A percentile compares a stretch with the other conserved stretches of the same genome.
phyloP scores from a whole-genome alignment of 352 stramenopile genomes.

The Phytopythium delawarense region DNA sequence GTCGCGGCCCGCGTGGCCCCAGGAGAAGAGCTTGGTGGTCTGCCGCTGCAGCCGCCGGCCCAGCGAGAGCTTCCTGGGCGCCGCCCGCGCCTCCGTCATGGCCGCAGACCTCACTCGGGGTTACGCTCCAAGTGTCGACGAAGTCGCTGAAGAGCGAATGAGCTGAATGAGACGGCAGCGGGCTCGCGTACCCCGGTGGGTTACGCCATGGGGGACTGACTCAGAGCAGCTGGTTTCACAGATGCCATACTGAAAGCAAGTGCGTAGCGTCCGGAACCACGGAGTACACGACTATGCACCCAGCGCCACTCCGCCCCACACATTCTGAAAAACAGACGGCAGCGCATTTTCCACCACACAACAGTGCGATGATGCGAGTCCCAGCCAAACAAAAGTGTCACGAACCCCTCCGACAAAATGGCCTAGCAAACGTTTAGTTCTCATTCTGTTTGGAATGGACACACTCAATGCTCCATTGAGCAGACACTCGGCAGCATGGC shows the following conservation, averaged over 20 bases:
- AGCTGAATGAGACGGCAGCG: neutral
- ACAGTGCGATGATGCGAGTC: no score
- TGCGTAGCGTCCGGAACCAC: neutral
- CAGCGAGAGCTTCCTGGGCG: constrained; percentile 2
- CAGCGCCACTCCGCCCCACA: neutral
- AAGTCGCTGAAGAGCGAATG: neutral
- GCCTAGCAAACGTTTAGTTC: no score
- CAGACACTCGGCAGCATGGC: no score
- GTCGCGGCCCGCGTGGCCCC: constrained; percentile 7
- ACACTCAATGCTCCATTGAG: no score
- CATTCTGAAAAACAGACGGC: neutral
- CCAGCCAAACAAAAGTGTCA: no score
- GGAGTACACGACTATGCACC: neutral
- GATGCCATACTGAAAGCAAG: neutral
- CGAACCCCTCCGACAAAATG: no score
- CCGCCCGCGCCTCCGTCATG: neutral
- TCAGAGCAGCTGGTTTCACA: neutral
- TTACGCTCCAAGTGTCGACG: neutral
- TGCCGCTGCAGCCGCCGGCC: constrained; percentile 19
- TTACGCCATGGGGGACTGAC: no score
- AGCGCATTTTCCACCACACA: no score
- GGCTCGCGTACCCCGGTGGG: no score
- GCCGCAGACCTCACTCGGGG: neutral
- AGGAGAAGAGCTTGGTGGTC: constrained; percentile 21
- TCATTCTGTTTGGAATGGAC: no score